These are phyloP conservation scores for Aspergillus fischeri DNA, from an alignment of 2,329 filamentous ascomycete genomes.

Conservation along the genomic window DNA sequence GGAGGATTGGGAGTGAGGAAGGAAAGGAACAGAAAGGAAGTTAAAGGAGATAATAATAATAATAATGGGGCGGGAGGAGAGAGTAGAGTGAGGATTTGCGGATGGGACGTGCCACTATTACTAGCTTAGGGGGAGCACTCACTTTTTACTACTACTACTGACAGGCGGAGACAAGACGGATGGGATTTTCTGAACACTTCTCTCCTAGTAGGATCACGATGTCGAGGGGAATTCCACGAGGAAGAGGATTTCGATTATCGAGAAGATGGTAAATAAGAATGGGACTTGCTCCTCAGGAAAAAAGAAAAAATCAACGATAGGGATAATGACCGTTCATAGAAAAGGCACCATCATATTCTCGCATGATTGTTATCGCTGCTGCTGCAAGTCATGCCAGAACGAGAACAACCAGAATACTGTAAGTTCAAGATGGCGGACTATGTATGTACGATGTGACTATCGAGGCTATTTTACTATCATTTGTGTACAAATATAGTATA, in stretches of 20 bases:
- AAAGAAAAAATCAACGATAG: neutral
- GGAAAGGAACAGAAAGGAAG: constrained; percentile 33
- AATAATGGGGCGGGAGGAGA: constrained; percentile 21
- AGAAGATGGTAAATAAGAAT: neutral
- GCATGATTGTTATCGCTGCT: neutral
- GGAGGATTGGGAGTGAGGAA: constrained; percentile 25
- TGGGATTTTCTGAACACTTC: neutral
- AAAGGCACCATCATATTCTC: neutral
- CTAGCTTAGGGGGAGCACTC: neutral
- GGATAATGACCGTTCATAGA: neutral
- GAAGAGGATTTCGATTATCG: neutral
- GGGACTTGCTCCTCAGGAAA: neutral
- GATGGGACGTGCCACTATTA: constrained; percentile 13
- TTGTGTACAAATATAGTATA: neutral
- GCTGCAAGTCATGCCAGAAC: neutral
- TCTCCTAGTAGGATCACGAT: neutral
- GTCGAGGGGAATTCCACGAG: neutral
- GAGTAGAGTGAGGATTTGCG: constrained; percentile 25
- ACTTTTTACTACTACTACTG: neutral
- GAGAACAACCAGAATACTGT: neutral
- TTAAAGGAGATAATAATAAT: constrained; percentile 15
- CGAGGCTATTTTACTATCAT: neutral
- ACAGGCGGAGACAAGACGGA: neutral
- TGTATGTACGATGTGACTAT: neutral
- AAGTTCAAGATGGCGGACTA: neutral